A percentile compares a stretch with the other conserved stretches of the same genome.
These are phyloP conservation scores for Cucumis hystrix DNA, from an alignment of 306 rosid genomes.

Conservation along the genomic window DNA sequence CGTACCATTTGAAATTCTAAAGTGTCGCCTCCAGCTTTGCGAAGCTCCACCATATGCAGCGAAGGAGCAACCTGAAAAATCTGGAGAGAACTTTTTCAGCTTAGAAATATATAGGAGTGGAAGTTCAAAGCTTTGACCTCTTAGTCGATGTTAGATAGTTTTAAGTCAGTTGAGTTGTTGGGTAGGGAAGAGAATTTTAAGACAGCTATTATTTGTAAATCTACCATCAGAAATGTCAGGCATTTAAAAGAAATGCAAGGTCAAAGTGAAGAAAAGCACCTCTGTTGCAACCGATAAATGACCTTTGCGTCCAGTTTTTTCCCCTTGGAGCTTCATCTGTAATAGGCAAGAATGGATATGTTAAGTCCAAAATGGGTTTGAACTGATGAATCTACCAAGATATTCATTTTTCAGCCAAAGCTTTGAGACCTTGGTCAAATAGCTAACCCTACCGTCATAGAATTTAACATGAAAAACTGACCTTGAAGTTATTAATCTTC, in stretches of 20 bases:
- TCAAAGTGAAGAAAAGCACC: slow-evolving; percentile 25
- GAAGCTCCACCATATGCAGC: slow-evolving; percentile 81
- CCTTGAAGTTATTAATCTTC: slow-evolving; percentile 84
- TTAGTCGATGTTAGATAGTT: too few species aligned
- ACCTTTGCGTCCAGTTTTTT: slow-evolving; percentile 85
- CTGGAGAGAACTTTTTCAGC: slow-evolving; percentile 21
- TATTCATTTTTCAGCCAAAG: neutral
- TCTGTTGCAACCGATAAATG: slow-evolving; percentile 82
- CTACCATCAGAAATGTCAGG: neutral
- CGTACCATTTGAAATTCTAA: slow-evolving; percentile 80
- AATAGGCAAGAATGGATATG: slow-evolving; percentile 1
- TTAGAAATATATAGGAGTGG: neutral
- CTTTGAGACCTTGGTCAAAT: neutral
- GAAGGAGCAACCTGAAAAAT: slow-evolving; percentile 91
- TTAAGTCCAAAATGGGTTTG: neutral
- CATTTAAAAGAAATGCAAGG: neutral
- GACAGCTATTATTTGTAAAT: neutral
- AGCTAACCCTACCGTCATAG: neutral
- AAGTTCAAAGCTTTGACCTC: too few species aligned
- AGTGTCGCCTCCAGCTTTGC: slow-evolving; percentile 85
- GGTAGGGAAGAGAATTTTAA: neutral
- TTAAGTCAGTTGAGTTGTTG: neutral
- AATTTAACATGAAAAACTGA: slow-evolving; percentile 8
- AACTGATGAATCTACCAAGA: neutral
- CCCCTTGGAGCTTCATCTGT: slow-evolving; percentile 87